Evolutionary conservation across 2,329 filamentous ascomycete genomes (phyloP), one percentile per base, ranked within the genome.

Genomic region (Aplosporella prunicola): DNA sequence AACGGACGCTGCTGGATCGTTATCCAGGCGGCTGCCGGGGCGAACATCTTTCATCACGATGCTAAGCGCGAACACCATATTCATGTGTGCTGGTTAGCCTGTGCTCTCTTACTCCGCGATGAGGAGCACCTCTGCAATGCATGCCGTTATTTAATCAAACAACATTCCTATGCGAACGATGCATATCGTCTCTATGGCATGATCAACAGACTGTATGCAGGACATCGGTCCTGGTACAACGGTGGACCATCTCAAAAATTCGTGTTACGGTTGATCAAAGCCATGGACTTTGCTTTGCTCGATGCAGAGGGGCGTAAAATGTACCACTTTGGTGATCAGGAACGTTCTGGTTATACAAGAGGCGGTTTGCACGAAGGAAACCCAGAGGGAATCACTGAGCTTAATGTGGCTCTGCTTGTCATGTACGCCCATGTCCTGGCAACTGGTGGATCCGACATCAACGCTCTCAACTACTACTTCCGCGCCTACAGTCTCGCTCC

Each of bases 381-480:
- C 29, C 48, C 56, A 5, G 61, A 64, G 35, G 51, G 48, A 25
- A 36, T 42, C 11, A 33, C 5, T 14, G 64, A 72, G 10, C 69
- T 93, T 44, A 88, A 96, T 55, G 74, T 87, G 6, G 81, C 80
- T 17, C 69, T 96, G 8, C 71, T 98, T 9, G 82, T 88, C 56
- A 72, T 94, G 1, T 96, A 95, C 53, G 91, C 84, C 0, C 84
- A 96, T 53, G 86, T 95, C 43, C 69, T 95, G 5, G 87, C 86
- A 50, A 80, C 80, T 0, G 86, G 85, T 3, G 84, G 80, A 33
- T 86, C 80, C 47, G 93, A 91, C 60, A 77, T 78, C 10, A 84
- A 82, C 49, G 84, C 91, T 1, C 64, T 96, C 22, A 88, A 83
- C 48, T 96, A 94, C 64, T 93, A 93, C 53, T 77, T 88, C 50